A percentile compares a stretch with the other conserved stretches of the same genome.
These are phyloP conservation scores for Neofusicoccum laricinum DNA, from an alignment of 2,329 filamentous ascomycete genomes.

Conservation along the genomic window DNA sequence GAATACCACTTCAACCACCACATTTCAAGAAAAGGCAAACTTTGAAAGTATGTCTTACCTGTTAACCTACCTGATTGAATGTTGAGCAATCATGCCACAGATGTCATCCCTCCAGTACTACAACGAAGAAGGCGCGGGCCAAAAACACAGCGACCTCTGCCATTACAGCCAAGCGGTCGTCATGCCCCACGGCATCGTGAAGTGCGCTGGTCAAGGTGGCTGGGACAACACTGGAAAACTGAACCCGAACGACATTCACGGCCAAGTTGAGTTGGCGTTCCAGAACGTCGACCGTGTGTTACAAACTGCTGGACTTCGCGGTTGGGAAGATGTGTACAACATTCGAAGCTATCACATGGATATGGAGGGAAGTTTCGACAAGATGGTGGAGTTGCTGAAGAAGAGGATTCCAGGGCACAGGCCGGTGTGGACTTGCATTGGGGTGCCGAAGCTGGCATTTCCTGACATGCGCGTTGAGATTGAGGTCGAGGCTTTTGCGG, in stretches of 20 bases:
- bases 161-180: constrained; percentile 10
- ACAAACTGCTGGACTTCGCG: not conserved
- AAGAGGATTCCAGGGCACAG: constrained; percentile 53
- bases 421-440: constrained; percentile 55
- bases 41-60: too few species aligned
- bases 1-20: too few species aligned
- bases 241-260: not conserved
- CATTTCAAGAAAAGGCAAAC: too few species aligned
- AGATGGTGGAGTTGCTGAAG: constrained; percentile 48
- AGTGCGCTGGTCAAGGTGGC: constrained; percentile 9
- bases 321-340: constrained; percentile 17
- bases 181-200: constrained; percentile 31
- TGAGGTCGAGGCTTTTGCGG: constrained; percentile 41
- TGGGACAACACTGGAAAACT: constrained; percentile 7
- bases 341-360: constrained; percentile 23
- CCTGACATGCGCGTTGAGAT: constrained; percentile 58
- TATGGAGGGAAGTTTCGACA: constrained; percentile 24
- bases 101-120: constrained; percentile 8
- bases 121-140: not conserved
- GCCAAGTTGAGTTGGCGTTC: constrained; percentile 14
- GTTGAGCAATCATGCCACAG: too few species aligned
- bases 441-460: constrained; percentile 47
- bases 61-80: too few species aligned
- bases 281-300: constrained; percentile 12
- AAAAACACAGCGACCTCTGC: not conserved